A percentile compares a stretch with the other conserved stretches of the same genome.
These are phyloP conservation scores for Colletotrichum filicis DNA, from an alignment of 2,329 filamentous ascomycete genomes.

Conservation along the genomic window DNA sequence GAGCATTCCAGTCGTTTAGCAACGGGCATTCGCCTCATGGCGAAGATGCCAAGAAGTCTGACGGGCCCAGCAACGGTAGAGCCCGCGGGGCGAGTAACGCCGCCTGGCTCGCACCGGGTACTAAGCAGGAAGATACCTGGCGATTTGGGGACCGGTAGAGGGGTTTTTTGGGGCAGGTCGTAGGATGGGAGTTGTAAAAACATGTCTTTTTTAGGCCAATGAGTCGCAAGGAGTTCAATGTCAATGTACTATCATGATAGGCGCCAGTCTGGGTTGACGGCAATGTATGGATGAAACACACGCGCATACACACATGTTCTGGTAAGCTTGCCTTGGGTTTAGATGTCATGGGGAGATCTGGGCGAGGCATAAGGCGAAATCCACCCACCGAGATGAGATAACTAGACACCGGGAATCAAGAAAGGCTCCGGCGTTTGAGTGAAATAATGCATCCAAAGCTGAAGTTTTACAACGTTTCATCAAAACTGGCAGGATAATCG, in stretches of 20 bases:
- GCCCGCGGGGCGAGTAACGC: constrained; percentile 59
- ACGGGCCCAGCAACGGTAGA: constrained; percentile 55
- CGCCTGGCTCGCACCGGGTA: constrained; percentile 81
- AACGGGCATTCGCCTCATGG: constrained; percentile 55
- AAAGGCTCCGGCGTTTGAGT: neutral
- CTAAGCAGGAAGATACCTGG: constrained; percentile 90
- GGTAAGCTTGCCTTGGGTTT: neutral
- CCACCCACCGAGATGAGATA: neutral
- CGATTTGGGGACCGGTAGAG: constrained; percentile 49
- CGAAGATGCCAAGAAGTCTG: constrained; percentile 67
- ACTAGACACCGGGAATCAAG: neutral
- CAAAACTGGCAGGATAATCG: no score
- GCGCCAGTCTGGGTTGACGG: constrained; percentile 6
- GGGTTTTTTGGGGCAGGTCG: constrained; percentile 2
- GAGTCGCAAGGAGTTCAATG: constrained; percentile 11
- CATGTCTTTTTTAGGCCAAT: constrained; percentile 6
- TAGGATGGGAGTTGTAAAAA: constrained; percentile 21
- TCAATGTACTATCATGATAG: constrained; percentile 28
- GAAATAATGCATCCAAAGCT: neutral
- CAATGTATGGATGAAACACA: constrained; percentile 14
- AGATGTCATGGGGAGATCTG: neutral
- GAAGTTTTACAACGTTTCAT: neutral
- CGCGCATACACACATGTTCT: neutral
- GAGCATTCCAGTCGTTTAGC: constrained; percentile 48
- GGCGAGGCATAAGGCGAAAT: neutral